Evolutionary conservation across 1,139 yeast species (phyloP).

Genomic region (Diutina pseudorugosa): DNA sequence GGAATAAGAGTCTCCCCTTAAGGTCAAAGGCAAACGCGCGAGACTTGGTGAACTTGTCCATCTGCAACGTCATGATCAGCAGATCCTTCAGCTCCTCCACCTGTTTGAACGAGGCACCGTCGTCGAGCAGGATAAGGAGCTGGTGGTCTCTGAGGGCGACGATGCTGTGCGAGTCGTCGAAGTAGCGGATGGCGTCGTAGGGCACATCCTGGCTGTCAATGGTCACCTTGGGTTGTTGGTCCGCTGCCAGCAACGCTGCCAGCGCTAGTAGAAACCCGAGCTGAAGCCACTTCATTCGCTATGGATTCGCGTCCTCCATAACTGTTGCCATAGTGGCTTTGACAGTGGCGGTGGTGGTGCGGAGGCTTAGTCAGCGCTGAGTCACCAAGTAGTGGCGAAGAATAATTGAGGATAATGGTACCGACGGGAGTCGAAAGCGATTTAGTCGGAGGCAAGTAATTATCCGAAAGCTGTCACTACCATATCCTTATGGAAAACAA

Average conservation of each 20-base stretch:
- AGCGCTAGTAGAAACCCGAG: neutral
- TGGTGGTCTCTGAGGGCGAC: constrained; percentile 20
- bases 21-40: constrained; percentile 43
- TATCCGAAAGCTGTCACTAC: too few species aligned
- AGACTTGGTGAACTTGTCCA: constrained; percentile 32
- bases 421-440: neutral
- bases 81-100: constrained; percentile 19
- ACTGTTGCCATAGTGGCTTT: neutral
- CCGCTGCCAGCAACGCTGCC: neutral
- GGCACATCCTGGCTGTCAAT: neutral
- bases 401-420: neutral
- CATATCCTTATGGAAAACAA: too few species aligned
- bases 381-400: neutral
- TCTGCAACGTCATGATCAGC: constrained; percentile 15
- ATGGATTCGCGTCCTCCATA: neutral
- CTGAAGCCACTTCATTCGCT: neutral
- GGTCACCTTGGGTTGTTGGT: neutral
- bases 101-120: constrained; percentile 43
- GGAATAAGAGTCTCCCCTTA: constrained; percentile 29
- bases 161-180: constrained; percentile 44
- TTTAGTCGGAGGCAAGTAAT: too few species aligned
- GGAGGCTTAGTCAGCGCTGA: neutral
- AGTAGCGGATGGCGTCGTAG: constrained; percentile 19
- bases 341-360: neutral
- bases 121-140: constrained; percentile 38